A percentile compares a stretch with the other conserved stretches of the same genome.
Evolutionary conservation across 768 basidiomycete genomes (phyloP).

Genomic region (Boletus reticuloceps): DNA sequence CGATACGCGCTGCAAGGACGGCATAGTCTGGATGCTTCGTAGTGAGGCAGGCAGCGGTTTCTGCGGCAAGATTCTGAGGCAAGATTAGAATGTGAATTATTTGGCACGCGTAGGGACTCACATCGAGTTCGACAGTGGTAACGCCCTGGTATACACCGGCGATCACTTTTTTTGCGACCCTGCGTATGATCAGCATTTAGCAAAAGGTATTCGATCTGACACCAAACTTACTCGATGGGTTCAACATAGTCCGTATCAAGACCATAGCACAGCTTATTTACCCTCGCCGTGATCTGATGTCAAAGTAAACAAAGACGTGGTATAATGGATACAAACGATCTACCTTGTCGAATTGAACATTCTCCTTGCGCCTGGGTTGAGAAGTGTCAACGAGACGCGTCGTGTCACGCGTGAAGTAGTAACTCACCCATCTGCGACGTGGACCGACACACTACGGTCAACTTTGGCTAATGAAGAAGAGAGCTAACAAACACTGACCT

Average conservation of each 20-base stretch:
- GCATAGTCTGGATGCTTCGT: conserved; percentile 98
- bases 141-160: conserved; percentile 93
- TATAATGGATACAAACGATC: conserved; percentile 16
- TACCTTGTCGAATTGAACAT: conserved; percentile 92
- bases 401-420: conserved; percentile 5
- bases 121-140: conserved; percentile 96
- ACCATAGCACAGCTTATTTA: conserved; percentile 93
- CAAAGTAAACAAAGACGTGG: conserved; percentile 16
- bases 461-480: not conserved
- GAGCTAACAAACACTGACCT: conserved; percentile 36
- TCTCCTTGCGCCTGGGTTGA: conserved; percentile 72
- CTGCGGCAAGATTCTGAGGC: conserved; percentile 86
- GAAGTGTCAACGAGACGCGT: conserved; percentile 24
- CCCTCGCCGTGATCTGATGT: conserved; percentile 76
- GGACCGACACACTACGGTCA: conserved; percentile 8
- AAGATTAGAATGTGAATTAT: conserved; percentile 2
- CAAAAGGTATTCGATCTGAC: not conserved
- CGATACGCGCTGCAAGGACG: conserved; percentile 96
- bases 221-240: conserved; percentile 67
- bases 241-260: conserved; percentile 90
- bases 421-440: conserved; percentile 46
- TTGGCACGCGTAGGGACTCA: conserved; percentile 37
- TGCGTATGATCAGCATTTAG: conserved; percentile 29
- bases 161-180: conserved; percentile 90
- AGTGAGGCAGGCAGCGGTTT: conserved; percentile 96